Conservation (phyloP, 2,329 filamentous ascomycete species). For the Colletotrichum australisinense region DNA sequence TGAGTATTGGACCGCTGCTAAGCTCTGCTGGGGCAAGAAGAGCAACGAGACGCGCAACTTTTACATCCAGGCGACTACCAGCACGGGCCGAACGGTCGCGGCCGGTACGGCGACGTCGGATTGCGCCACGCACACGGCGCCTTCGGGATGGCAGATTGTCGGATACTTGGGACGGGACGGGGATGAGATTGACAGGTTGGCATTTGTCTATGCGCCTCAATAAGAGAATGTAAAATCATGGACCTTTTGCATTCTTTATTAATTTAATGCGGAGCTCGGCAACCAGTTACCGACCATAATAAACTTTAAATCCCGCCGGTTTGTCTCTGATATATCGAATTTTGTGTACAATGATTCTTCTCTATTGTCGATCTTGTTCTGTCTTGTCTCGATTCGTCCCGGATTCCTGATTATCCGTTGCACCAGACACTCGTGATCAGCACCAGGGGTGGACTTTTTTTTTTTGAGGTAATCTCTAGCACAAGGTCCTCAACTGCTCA, state of each 20-base stretch:
- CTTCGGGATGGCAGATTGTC: constrained; percentile 62
- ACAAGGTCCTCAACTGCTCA: neutral
- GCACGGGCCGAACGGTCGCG: constrained; percentile 55
- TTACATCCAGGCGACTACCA: constrained; percentile 65
- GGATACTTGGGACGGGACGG: constrained; percentile 63
- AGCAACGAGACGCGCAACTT: constrained; percentile 62
- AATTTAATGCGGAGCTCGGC: neutral
- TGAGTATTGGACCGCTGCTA: constrained; percentile 61
- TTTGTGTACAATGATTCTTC: neutral
- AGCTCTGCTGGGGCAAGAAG: constrained; percentile 62
- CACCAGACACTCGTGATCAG: neutral
- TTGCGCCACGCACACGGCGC: constrained; percentile 59
- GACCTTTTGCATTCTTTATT: neutral
- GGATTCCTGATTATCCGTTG: neutral
- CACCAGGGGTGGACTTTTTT: neutral
- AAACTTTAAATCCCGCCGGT: neutral
- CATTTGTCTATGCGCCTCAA: constrained; percentile 54
- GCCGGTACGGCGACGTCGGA: constrained; percentile 58
- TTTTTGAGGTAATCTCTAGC: neutral
- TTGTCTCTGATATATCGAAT: neutral
- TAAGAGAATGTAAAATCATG: constrained; percentile 4
- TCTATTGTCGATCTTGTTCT: neutral
- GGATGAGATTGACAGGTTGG: constrained; percentile 67
- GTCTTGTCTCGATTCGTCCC: neutral
- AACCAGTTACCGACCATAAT: neutral